These are phyloP conservation scores for Rhizoctonia solani DNA, from an alignment of 1,284 basidiomycete species.

Conservation along the genomic window DNA sequence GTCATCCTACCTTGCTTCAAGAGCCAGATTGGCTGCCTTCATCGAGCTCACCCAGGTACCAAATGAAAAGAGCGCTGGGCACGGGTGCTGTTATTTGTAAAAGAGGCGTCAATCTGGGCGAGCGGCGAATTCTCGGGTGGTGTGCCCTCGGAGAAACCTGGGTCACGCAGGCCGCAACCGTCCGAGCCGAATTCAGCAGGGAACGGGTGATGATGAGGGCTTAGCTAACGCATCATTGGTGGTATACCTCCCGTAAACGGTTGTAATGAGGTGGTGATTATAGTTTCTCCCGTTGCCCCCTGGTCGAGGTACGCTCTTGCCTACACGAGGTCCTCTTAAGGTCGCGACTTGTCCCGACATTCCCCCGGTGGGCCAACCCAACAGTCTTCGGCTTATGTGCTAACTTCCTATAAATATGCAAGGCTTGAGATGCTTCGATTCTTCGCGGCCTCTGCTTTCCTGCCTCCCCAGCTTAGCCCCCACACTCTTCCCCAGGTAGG, in stretches of 20 bases:
- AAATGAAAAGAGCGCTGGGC: neutral
- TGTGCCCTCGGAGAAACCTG: neutral
- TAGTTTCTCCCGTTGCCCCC: neutral
- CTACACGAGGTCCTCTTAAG: neutral
- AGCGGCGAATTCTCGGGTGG: slow-evolving; percentile 14
- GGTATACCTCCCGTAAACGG: too few relatives aligned
- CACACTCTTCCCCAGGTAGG: slow-evolving; percentile 9
- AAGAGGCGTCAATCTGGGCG: neutral
- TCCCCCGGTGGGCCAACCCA: slow-evolving; percentile 21
- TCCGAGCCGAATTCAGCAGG: neutral
- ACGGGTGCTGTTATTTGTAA: neutral
- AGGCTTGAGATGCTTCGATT: slow-evolving; percentile 23
- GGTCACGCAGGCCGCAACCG: neutral
- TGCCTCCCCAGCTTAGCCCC: slow-evolving; percentile 26
- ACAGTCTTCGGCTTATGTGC: slow-evolving; percentile 15
- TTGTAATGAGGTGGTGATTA: too few relatives aligned
- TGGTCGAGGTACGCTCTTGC: slow-evolving; percentile 1
- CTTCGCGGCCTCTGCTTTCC: slow-evolving; percentile 20
- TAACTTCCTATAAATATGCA: slow-evolving; percentile 27
- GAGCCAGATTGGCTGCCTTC: too few relatives aligned
- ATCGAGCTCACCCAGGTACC: too few relatives aligned
- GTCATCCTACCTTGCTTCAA: too few relatives aligned
- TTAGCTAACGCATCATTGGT: too few relatives aligned
- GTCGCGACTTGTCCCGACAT: neutral
- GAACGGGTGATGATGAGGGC: neutral